Base-by-base conservation (phyloP, 225 moss, liverwort and hornwort genomes). In the Polytrichum formosum region DNA sequence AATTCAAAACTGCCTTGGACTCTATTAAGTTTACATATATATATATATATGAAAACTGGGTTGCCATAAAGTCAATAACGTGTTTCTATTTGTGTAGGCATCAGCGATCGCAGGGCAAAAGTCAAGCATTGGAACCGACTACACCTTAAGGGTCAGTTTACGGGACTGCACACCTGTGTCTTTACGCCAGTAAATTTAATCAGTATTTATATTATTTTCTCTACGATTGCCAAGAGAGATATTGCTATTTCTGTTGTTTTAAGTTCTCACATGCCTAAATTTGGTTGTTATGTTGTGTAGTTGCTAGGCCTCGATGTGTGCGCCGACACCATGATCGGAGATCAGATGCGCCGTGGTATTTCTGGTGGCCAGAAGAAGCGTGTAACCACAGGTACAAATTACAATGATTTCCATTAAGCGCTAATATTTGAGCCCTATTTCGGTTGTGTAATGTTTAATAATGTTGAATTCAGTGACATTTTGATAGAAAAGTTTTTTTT, bases 351-450 rank as follows among this genome's bases (percentile, higher is more conserved):
- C 25, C 85, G 96, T 56, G 96, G 96, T 10, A 97, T 97, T 31
- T 97, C 96, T 16, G 96, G 96, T 61, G 96, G 96, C 70, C 96
- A 97, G 66, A 97, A 86, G 54, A 93, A 93, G 75, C 81, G 96
- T 56, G 93, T 97, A 0, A 97, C 96, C 3, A 93, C 93, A 31
- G 96, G 96, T 96, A 46, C 46, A 46, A 46, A 46, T 16, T 13
- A 4, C 13, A 3, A 4, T 46, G 46, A 3, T 3, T 46, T 46
- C 16, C 46, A 1, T 16, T 16, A 3, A 46, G 16, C 4, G 46
- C 46, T 46, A 46, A 13, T 7, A 46, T 46, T 37, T 46, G 46
- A 46, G 46, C 46, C 46, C 46, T 46, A 46, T 46, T 13, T 46
- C 4, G 46, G 46, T 46, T 2, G 33, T 33, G 33, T 33, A 2